Conservation (phyloP, 1,139 yeast species). For the Suhomyces chickasaworum region DNA sequence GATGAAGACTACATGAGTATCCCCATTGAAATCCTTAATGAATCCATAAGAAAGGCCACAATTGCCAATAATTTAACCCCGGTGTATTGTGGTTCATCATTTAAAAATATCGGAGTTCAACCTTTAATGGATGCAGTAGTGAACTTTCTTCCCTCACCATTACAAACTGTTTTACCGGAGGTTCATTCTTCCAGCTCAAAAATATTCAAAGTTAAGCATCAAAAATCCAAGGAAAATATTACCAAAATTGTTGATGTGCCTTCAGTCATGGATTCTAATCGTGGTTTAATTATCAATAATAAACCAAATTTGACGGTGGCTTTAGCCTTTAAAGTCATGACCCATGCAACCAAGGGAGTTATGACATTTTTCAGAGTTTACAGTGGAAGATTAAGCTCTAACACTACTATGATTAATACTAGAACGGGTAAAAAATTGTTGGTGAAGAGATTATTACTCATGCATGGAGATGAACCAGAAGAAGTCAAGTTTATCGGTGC, state of each 20-base stretch:
- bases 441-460: conserved; percentile 67
- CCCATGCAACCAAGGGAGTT: conserved; percentile 80
- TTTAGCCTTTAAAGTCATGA: conserved; percentile 86
- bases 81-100: conserved; percentile 90
- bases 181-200: conserved; percentile 34
- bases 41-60: conserved; percentile 66
- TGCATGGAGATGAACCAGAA: conserved; percentile 88
- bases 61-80: conserved; percentile 65
- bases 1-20: conserved; percentile 71
- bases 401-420: conserved; percentile 65
- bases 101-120: conserved; percentile 90
- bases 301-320: conserved; percentile 69
- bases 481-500: conserved; percentile 62
- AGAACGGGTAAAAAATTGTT: conserved; percentile 67
- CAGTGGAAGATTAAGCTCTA: conserved; percentile 70
- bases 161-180: conserved; percentile 62
- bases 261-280: conserved; percentile 37
- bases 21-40: conserved; percentile 50
- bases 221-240: conserved; percentile 17
- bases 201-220: conserved; percentile 15
- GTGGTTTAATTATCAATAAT: conserved; percentile 56
- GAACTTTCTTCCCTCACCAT: conserved; percentile 79
- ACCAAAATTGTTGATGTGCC: conserved; percentile 29
- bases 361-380: conserved; percentile 89
- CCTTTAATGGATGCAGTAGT: conserved; percentile 85